Conservation (phyloP, 345 rosid genomes). For the Melastoma malabathricum region DNA sequence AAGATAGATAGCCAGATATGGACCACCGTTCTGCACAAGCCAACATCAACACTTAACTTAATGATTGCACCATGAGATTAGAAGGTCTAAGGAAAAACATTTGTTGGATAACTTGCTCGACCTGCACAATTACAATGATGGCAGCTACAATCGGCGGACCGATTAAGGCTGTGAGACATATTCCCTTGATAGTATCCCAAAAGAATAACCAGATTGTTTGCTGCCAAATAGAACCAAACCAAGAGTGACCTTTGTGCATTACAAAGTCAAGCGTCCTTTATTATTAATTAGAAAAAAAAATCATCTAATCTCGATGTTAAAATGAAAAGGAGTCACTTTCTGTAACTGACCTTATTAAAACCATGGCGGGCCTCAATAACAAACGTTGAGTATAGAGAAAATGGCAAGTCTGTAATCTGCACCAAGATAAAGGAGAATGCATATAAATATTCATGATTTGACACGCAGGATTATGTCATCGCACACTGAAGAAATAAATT, state of each 20-base stretch:
- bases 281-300: no score
- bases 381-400: conserved; percentile 91
- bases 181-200: conserved; percentile 81
- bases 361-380: conserved; percentile 98
- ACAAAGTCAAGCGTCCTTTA: no score
- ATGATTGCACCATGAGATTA: no score
- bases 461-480: no score
- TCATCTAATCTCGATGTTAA: conserved; percentile 2
- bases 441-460: no score
- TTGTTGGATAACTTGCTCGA: conserved; percentile 8
- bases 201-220: conserved; percentile 93
- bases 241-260: neutral
- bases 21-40: conserved; percentile 89
- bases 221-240: conserved; percentile 28
- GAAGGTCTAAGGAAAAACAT: neutral
- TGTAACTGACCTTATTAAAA: conserved; percentile 68
- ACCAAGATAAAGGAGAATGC: conserved; percentile 12
- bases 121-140: conserved; percentile 80
- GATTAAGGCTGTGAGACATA: conserved; percentile 49
- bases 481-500: no score
- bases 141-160: conserved; percentile 91
- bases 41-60: neutral
- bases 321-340: conserved; percentile 7
- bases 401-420: conserved; percentile 96
- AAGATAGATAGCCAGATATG: conserved; percentile 92